Conservation (phyloP, 2,329 filamentous ascomycete genomes). For the Orbilia javanica region DNA sequence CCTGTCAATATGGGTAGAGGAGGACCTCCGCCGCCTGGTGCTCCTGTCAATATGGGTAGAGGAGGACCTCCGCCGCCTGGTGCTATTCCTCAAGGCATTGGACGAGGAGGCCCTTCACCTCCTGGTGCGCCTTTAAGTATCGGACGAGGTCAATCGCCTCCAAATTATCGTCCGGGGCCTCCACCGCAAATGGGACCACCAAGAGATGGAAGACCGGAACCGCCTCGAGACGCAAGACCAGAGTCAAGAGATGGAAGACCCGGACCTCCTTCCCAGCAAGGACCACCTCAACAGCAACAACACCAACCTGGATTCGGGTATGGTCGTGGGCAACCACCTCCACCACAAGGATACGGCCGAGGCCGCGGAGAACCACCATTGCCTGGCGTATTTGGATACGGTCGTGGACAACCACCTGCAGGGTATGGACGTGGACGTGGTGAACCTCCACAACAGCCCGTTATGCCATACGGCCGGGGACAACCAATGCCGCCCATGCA, state of each 20-base stretch:
- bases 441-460: conserved; percentile 16
- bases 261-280: background rate
- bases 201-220: conserved; percentile 9
- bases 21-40: conserved; percentile 6
- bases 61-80: conserved; percentile 20
- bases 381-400: conserved; percentile 29
- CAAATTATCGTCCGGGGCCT: conserved; percentile 5
- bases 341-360: conserved; percentile 24
- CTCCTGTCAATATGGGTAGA: conserved; percentile 26
- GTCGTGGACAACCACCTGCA: conserved; percentile 23
- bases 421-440: conserved; percentile 32
- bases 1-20: conserved; percentile 29
- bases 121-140: background rate
- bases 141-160: conserved; percentile 25
- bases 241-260: conserved; percentile 19
- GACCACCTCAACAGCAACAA: conserved; percentile 6
- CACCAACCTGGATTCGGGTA: conserved; percentile 15
- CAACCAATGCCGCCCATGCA: conserved; percentile 22
- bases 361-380: conserved; percentile 18
- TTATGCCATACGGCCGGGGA: conserved; percentile 16
- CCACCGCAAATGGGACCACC: conserved; percentile 4
- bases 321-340: conserved; percentile 22
- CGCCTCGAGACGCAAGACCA: conserved; percentile 5
- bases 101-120: conserved; percentile 29
- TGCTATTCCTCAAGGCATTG: background rate